Evolutionary conservation across 768 basidiomycete genomes (phyloP).

Genomic region (Leccinum olivaceopallidum): DNA sequence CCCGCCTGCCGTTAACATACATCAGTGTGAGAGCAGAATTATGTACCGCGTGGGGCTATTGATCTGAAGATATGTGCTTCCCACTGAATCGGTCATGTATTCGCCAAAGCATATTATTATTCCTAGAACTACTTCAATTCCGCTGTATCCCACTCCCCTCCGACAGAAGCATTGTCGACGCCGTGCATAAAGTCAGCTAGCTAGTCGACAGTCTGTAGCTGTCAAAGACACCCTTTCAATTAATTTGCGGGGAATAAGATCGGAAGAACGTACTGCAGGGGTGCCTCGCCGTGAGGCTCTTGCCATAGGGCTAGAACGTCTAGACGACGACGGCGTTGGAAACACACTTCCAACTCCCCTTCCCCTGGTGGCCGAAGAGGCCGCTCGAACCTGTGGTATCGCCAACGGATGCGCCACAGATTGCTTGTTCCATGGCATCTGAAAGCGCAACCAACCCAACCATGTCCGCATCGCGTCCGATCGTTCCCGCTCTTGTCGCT

Average conservation of each 20-base stretch:
- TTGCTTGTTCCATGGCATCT: slow-evolving; percentile 31
- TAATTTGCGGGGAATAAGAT: slow-evolving; percentile 26
- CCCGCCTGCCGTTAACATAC: slow-evolving; percentile 13
- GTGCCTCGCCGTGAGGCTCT: slow-evolving; percentile 28
- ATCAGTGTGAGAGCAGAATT: slow-evolving; percentile 7
- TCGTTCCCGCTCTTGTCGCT: slow-evolving; percentile 64
- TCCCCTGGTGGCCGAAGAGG: slow-evolving; percentile 29
- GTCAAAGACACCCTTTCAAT: slow-evolving; percentile 21
- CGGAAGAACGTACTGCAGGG: slow-evolving; percentile 25
- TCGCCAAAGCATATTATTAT: neutral
- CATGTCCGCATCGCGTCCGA: slow-evolving; percentile 32
- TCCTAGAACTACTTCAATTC: neutral
- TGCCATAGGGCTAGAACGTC: slow-evolving; percentile 36
- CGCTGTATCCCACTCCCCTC: neutral
- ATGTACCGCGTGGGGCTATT: neutral
- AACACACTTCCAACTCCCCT: slow-evolving; percentile 26
- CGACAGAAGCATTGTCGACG: neutral
- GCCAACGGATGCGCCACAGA: slow-evolving; percentile 7
- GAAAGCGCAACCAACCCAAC: slow-evolving; percentile 31
- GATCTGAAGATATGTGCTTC: neutral
- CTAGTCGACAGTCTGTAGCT: slow-evolving; percentile 14
- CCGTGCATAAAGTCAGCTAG: slow-evolving; percentile 17
- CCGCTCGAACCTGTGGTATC: slow-evolving; percentile 23
- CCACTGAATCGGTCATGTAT: neutral
- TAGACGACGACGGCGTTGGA: slow-evolving; percentile 33